Evolutionary conservation across 2,329 filamentous ascomycete genomes (phyloP).

Genomic region (Clathrospora elynae): DNA sequence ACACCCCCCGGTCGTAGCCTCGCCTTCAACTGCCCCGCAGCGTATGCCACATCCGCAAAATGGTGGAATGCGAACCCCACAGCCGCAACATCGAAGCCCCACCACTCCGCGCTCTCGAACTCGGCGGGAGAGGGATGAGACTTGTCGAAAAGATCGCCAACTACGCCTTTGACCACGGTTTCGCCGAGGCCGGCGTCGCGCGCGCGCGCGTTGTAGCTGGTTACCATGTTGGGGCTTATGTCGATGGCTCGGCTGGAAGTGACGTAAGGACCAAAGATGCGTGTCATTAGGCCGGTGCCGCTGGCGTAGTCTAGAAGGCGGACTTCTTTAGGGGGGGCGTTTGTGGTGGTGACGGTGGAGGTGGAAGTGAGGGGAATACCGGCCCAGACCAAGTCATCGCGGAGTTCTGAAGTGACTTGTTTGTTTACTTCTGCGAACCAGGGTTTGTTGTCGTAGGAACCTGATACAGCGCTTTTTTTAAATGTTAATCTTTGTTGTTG

Average conservation of each 20-base stretch:
- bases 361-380: slow-evolving; percentile 65
- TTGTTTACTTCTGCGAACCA: slow-evolving; percentile 59
- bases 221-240: slow-evolving; percentile 72
- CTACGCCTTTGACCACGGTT: slow-evolving; percentile 30
- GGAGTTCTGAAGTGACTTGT: slow-evolving; percentile 61
- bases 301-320: slow-evolving; percentile 49
- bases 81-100: slow-evolving; percentile 51
- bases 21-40: slow-evolving; percentile 63
- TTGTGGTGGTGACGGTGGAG: slow-evolving; percentile 39
- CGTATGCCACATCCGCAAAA: slow-evolving; percentile 64
- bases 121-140: slow-evolving; percentile 23
- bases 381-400: slow-evolving; percentile 63
- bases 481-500: neutral
- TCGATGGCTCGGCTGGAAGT: slow-evolving; percentile 71
- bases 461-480: slow-evolving; percentile 55
- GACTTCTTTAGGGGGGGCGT: slow-evolving; percentile 44
- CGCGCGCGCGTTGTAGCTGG: slow-evolving; percentile 67
- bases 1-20: slow-evolving; percentile 69
- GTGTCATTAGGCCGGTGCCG: slow-evolving; percentile 5
- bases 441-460: slow-evolving; percentile 60
- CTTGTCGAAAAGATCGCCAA: slow-evolving; percentile 47
- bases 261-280: slow-evolving; percentile 66
- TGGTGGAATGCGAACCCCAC: slow-evolving; percentile 55
- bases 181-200: slow-evolving; percentile 20
- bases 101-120: slow-evolving; percentile 39